Base-by-base conservation (phyloP, 768 basidiomycete genomes). In the Collybia sp. region DNA sequence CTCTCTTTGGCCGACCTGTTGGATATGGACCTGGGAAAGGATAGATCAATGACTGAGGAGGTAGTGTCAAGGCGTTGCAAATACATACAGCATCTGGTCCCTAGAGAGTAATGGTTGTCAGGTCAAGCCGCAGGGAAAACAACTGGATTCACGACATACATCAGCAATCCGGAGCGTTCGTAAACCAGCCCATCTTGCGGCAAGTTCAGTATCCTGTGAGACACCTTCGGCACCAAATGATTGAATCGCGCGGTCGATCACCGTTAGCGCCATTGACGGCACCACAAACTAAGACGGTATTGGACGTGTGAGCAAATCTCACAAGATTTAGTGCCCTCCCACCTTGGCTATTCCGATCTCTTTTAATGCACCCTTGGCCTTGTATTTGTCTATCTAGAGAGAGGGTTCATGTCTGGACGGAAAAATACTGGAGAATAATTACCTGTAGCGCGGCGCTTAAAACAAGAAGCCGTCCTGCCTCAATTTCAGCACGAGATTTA, bases 311-410 rank as follows among this genome's bases (percentile, higher is more conserved):
- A 16, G 30, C 18, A 40, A 13, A 18, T 39, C 38, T 30, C 32
- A 40, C 12, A 30, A 5, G 38, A 42, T 15, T 15, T 36, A 43
- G 12, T 30, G 17, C 48, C n/a, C n/a, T n/a, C 68, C 35, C 51
- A 88, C 95, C 77, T 99, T 99, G 37, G 96, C 93, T 49, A 97
- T 90, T 17, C 92, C 94, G 56, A 99, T 98, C 64, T 98, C 96
- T 66, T 96, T 95, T 62, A 97, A 58, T 0, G 96, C 96, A 25
- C 91, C 93, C 64, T 97, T 99, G 1, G 96, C 90, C 52, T 86
- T 81, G 56, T 81, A 72, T 51, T 83, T 86, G 68, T 99, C 96
- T 52, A 98, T 93, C 86, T 93, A 49, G 8, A 43, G 12, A 12
- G 54, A 12, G 13, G 16, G 31, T 48, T 30, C 53, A 38, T 16